Conservation (phyloP, 2,329 filamentous ascomycete genomes). For the Ophiostoma novo-ulmi region DNA sequence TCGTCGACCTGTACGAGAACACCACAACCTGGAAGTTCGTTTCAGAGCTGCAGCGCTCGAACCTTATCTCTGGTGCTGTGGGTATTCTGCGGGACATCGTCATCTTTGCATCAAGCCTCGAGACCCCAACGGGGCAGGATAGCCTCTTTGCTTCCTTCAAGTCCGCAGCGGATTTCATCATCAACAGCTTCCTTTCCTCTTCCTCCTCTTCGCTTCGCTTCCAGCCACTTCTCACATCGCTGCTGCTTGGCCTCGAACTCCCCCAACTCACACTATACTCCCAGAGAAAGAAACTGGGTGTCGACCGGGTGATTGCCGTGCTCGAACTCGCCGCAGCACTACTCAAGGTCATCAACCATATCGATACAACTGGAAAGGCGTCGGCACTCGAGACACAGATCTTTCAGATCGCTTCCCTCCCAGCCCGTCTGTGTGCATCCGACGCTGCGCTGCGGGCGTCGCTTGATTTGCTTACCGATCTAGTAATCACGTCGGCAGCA, state of each 20-base stretch:
- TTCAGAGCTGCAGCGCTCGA: constrained; percentile 59
- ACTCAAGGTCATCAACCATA: constrained; percentile 62
- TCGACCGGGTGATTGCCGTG: constrained; percentile 58
- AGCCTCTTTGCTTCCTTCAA: constrained; percentile 52
- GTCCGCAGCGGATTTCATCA: constrained; percentile 67
- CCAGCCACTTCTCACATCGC: constrained; percentile 67
- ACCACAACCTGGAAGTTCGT: constrained; percentile 80
- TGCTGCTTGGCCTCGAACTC: constrained; percentile 57
- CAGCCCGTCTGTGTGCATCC: constrained; percentile 70
- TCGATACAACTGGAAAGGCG: constrained; percentile 58
- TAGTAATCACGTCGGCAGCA: constrained; percentile 64
- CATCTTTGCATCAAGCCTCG: constrained; percentile 65
- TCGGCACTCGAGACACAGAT: constrained; percentile 69
- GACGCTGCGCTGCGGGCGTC: constrained; percentile 61
- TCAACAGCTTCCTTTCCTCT: constrained; percentile 69
- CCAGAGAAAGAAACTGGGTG: constrained; percentile 50
- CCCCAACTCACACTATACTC: constrained; percentile 60
- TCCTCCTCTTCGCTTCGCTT: constrained; percentile 67
- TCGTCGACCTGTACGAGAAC: constrained; percentile 81
- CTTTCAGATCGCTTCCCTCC: constrained; percentile 71
- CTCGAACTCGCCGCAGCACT: constrained; percentile 64
- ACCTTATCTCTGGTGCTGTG: constrained; percentile 64
- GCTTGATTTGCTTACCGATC: constrained; percentile 63
- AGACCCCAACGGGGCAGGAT: constrained; percentile 41
- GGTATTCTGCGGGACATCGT: constrained; percentile 67